Base-by-base conservation (phyloP, 352 stramenopile genomes). In the Phytophthora palmivora region DNA sequence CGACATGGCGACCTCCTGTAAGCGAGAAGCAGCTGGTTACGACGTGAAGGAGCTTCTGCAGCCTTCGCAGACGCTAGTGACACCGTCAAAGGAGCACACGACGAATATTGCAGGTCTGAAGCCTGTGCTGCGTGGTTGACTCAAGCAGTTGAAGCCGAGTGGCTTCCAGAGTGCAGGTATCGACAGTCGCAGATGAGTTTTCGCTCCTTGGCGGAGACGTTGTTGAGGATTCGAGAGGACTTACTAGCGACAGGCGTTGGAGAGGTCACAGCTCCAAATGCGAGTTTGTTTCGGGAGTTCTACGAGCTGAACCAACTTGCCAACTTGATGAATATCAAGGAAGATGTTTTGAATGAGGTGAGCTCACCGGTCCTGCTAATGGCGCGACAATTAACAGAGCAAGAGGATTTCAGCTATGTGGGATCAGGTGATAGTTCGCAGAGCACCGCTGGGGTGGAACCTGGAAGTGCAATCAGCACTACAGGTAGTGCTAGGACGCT, bases 81-180 rank as follows among this genome's bases (percentile, higher is more conserved):
- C 42, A 16, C 69, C 60, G 6, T 58, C 50, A 28, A 14, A 51
- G 32, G 32, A 60, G n/a, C 58, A 77, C 16, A 77, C 41, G 16
- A 59, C 39, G 45, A 58, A 18, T 4, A 48, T 77, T 77, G 69
- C 38, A 41, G 47, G 12, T 72, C 63, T 16, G 64, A 60, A 37
- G 49, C 49, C 3, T 77, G 60, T 57, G 28, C 55, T 16, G 47
- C 37, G 28, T 77, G 69, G 69, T 19, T 77, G n/a, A 34, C 14
- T 36, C 26, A 37, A 22, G 69, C 33, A 1, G 36, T 46, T 10
- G 33, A 62, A 14, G 53, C 69, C 5, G 12, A 39, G 24, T 77
- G 58, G 58, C 56, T 79, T 8, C 63, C 63, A 7, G 67, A 72
- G 12, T 79, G 71, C 56, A 62, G 24, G 4, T 77, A 72, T 67